Base-by-base conservation (phyloP, 768 basidiomycete genomes). In the Calvatia gigantea region DNA sequence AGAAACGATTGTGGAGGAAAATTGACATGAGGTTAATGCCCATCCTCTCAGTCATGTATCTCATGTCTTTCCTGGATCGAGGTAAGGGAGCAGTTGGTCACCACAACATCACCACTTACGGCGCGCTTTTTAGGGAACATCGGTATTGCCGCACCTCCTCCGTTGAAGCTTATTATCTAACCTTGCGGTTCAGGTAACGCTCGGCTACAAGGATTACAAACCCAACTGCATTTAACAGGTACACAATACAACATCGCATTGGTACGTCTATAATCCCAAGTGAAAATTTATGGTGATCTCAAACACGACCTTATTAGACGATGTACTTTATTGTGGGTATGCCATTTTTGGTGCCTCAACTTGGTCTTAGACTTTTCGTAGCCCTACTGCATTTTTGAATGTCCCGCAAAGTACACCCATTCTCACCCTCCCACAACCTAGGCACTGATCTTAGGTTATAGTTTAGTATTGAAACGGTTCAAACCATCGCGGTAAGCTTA, bases 191-290 rank as follows among this genome's bases (percentile, higher is more conserved):
- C 68, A 73, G 86, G 85, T 33, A 88, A 89, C 62, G 87, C 87
- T 1, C 83, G 77, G 57, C 67, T 89, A 1, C 82, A 85, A 61
- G 89, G 89, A 2, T 67, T 91, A 3, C 62, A 66, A 14, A 78
- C 69, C 0, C 75, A 89, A 61, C 73, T 90, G 1, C 19, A 80
- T 32, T 73, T 89, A 38, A 76, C 72, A 0, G 81, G 83, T 7
- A 77, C 82, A 62, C 69, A 79, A 60, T 90, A 85, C 59, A 87
- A 87, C 58, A 80, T 86, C 35, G 84, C 85, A 0, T 65, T 89
- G 64, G 86, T 87, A 43, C 21, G 67, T 59, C 12, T n/a, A 4
- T 21, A 23, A 39, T 8, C 4, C 9, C 32, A 39, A 11, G 38
- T 33, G 15, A 25, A 33, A 15, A 44, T 3, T 28, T 27, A 21